phyloP scores from a whole-genome alignment of 2,329 filamentous ascomycete species.

The Colletotrichum navitas region DNA sequence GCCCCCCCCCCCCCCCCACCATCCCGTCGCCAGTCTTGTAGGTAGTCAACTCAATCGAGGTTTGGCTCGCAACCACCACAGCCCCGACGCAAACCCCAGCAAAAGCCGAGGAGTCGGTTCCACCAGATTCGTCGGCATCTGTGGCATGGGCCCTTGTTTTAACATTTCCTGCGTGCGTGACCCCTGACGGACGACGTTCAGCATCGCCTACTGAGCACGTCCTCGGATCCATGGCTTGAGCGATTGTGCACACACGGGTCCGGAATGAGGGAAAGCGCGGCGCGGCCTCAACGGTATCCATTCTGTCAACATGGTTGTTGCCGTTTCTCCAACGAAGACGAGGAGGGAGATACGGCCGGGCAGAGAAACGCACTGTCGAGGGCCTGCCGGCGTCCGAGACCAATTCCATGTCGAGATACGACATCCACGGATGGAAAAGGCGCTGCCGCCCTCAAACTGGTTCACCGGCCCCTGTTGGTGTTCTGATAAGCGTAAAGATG shows the following conservation, averaged over 20 bases:
- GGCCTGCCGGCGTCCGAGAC: background rate
- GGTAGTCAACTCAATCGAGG: background rate
- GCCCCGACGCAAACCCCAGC: background rate
- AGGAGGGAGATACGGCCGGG: background rate
- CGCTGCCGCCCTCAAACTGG: background rate
- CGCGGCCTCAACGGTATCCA: background rate
- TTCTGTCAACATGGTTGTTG: background rate
- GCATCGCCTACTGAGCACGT: conserved; percentile 7
- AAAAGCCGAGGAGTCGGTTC: background rate
- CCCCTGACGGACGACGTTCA: conserved; percentile 7
- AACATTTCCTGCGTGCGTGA: background rate
- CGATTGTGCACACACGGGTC: conserved; percentile 13
- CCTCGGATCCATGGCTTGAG: background rate
- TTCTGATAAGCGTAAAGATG: background rate
- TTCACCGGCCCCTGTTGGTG: background rate
- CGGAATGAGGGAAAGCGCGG: background rate
- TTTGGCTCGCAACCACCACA: background rate
- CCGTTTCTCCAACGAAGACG: background rate
- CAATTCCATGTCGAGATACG: background rate
- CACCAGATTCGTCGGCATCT: background rate
- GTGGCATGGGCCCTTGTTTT: conserved; percentile 11
- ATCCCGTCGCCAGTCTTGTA: background rate
- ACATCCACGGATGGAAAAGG: background rate
- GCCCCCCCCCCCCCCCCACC: background rate
- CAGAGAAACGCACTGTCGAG: conserved; percentile 4